Conservation (phyloP, 768 basidiomycete genomes). For the Lyophyllum semitale region DNA sequence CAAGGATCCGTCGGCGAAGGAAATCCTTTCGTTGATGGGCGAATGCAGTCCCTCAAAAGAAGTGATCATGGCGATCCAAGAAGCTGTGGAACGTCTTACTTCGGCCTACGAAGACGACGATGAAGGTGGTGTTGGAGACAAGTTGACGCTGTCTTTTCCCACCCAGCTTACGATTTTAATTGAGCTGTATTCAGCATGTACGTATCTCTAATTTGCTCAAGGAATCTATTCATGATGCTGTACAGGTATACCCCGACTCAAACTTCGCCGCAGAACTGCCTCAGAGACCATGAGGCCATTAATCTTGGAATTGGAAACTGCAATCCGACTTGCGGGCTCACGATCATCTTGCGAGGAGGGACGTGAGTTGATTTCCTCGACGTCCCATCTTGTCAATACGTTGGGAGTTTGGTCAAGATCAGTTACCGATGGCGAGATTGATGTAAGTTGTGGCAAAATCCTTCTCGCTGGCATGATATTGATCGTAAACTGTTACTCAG, state of each 20-base stretch:
- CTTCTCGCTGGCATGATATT: background rate
- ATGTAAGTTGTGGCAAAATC: constrained; percentile 22
- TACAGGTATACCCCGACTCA: constrained; percentile 48
- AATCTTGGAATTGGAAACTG: constrained; percentile 35
- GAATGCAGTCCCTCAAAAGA: constrained; percentile 47
- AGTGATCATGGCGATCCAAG: constrained; percentile 47
- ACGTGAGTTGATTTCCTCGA: constrained; percentile 28
- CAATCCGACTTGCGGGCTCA: constrained; percentile 27
- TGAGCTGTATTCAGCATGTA: constrained; percentile 41
- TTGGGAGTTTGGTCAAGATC: constrained; percentile 31
- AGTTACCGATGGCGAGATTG: constrained; percentile 19
- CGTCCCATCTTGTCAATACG: constrained; percentile 28
- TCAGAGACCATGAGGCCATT: constrained; percentile 44
- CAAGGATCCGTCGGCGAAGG: constrained; percentile 35
- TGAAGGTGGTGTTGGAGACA: constrained; percentile 29
- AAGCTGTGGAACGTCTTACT: constrained; percentile 41
- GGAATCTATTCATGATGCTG: background rate
- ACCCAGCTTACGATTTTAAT: constrained; percentile 39
- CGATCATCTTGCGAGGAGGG: constrained; percentile 31
- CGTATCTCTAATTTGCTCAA: constrained; percentile 8
- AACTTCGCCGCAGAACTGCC: constrained; percentile 41
- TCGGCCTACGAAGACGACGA: constrained; percentile 16
- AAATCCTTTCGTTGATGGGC: constrained; percentile 41
- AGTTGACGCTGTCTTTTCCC: constrained; percentile 20
- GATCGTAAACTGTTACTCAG: constrained; percentile 19